Evolutionary conservation across 23 red algal genomes (phyloP).

Genomic region (Cyanidiococcus yangmingshanensis): DNA sequence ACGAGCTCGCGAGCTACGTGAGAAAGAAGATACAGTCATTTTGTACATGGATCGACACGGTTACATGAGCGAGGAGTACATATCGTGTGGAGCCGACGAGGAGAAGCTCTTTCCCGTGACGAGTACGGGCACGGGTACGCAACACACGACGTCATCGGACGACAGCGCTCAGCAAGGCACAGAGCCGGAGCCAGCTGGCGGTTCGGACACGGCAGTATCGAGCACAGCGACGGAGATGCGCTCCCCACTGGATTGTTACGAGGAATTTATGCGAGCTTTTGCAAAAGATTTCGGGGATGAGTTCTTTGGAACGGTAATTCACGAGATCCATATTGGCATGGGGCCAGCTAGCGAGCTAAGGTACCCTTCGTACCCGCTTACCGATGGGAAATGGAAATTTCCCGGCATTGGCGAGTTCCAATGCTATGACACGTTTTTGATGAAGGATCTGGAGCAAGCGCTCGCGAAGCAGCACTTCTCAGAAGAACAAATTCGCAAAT

Average conservation of each 20-base stretch:
- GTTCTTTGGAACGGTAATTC: constrained; percentile 20
- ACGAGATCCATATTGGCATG: constrained; percentile 69
- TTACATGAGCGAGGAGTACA: constrained; percentile 37
- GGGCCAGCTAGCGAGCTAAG: constrained; percentile 76
- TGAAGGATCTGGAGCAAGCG: constrained; percentile 17
- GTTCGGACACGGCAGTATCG: not conserved
- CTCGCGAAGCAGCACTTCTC: constrained; percentile 7
- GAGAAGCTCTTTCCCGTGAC: constrained; percentile 27
- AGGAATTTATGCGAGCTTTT: constrained; percentile 41
- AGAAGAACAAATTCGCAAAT: constrained; percentile 12
- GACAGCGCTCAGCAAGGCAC: not conserved
- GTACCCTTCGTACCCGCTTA: constrained; percentile 62
- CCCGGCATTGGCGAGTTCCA: constrained; percentile 79
- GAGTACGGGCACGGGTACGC: not conserved
- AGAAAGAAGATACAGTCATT: constrained; percentile 22
- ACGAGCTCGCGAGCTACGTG: constrained; percentile 22
- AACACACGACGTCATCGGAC: not conserved
- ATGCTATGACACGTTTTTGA: constrained; percentile 48
- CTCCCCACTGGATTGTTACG: constrained; percentile 58
- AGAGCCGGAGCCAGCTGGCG: not conserved
- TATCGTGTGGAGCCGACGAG: constrained; percentile 54
- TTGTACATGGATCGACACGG: constrained; percentile 47
- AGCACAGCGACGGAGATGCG: constrained; percentile 11
- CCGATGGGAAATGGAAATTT: constrained; percentile 42
- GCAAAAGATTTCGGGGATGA: not conserved